Percentiles rank a stretch among this genome's conserved stretches.
Evolutionary conservation across 1,284 basidiomycete genomes (phyloP).

Genomic region (Microbotryomycetes sp.): DNA sequence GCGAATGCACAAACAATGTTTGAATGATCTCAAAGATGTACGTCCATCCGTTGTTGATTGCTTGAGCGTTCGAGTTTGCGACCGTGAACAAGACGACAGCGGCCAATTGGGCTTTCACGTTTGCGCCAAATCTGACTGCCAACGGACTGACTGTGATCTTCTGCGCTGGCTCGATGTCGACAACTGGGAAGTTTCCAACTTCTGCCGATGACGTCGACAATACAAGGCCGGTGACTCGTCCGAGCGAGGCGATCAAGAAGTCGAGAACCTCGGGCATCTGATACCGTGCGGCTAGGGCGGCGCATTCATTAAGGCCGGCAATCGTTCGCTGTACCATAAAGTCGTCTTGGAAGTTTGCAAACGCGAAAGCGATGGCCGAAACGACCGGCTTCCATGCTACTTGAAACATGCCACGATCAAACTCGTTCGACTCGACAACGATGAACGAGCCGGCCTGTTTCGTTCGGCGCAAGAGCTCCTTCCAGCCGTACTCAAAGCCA

Average conservation of each 20-base stretch:
- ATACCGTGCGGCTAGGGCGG: slow-evolving; percentile 83
- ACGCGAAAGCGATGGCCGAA: slow-evolving; percentile 57
- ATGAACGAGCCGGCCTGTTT: slow-evolving; percentile 59
- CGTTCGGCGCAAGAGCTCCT: slow-evolving; percentile 78
- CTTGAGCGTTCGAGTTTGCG: slow-evolving; percentile 85
- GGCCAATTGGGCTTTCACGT: slow-evolving; percentile 92
- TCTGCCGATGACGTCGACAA: slow-evolving; percentile 38
- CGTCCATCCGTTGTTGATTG: slow-evolving; percentile 79
- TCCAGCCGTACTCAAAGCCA: slow-evolving; percentile 99
- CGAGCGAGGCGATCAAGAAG: slow-evolving; percentile 85
- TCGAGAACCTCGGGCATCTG: slow-evolving; percentile 91
- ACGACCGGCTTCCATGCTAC: slow-evolving; percentile 85
- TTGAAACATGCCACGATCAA: slow-evolving; percentile 90
- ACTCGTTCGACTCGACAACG: slow-evolving; percentile 42
- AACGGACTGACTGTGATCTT: slow-evolving; percentile 82
- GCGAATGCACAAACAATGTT: slow-evolving; percentile 86
- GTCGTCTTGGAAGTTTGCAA: slow-evolving; percentile 93
- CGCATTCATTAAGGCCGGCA: slow-evolving; percentile 91
- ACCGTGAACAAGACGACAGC: slow-evolving; percentile 97
- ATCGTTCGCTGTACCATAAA: slow-evolving; percentile 92
- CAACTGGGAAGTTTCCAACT: slow-evolving; percentile 76
- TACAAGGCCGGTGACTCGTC: slow-evolving; percentile 47
- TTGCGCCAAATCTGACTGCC: slow-evolving; percentile 88
- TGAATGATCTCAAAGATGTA: slow-evolving; percentile 98
- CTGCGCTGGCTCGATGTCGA: slow-evolving; percentile 84